Evolutionary conservation across 495 filamentous ascomycete genomes (phyloP), one percentile per base, ranked within the genome.

Genomic region (Xylaria acuta): DNA sequence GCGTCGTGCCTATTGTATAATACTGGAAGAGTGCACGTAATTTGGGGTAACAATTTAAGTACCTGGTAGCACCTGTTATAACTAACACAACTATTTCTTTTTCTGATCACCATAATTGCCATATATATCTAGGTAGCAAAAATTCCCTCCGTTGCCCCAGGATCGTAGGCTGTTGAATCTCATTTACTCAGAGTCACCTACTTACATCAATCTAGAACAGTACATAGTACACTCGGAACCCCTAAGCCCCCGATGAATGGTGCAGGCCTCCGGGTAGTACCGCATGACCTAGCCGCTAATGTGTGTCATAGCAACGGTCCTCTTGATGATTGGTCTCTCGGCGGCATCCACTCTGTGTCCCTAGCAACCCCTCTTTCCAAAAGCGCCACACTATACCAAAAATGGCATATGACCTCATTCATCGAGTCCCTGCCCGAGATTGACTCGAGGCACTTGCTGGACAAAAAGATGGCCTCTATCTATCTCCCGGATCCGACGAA

Each of bases 341-440:
- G 11, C 11, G 22, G 38, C 11, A n/a, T 38, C 38, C 38, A 43
- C 9, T 14, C 22, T 49, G 60, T 64, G 60, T 64, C 60, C 60
- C 60, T 64, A 64, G 60, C 60, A 64, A 64, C 60, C 60, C 60
- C 60, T 64, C 60, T 38, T n/a, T 7, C 32, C 3, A 14, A 34
- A 60, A 60, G 58, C 32, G 34, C 58, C 34, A 38, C 20, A 1
- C 58, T 38, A 36, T 60, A 7, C 58, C 58, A 1, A 38, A 38
- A 64, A 16, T 43, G 60, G 60, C 38, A 7, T 43, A 67, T 67
- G 64, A 67, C 64, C 64, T 67, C 64, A 67, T 40, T 16, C n/a
- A 20, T 38, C 45, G 40, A 51, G 22, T 32, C 30, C 59, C 30
- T 63, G n/a, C 59, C 38, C 5, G 20, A 25, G 36, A 20, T 43